A percentile compares a stretch with the other conserved stretches of the same genome.
phyloP scores from a whole-genome alignment of 176 grass and related monocot genomes.

The Juncus inflexus region DNA sequence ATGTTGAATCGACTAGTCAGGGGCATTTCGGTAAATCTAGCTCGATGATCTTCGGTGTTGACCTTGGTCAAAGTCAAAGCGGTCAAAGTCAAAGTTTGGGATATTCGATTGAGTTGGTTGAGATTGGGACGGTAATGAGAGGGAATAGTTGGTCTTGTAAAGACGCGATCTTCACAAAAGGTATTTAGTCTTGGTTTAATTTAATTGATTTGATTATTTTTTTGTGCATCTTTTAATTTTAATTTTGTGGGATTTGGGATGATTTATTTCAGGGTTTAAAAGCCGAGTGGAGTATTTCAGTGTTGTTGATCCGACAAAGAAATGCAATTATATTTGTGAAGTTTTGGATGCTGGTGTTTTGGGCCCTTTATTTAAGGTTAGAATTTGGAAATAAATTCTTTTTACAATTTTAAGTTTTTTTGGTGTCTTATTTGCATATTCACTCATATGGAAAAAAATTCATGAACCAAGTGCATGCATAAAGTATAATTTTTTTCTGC shows the following conservation, averaged over 20 bases:
- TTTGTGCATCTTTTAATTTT: slow-evolving; percentile 7
- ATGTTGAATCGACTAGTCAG: slow-evolving; percentile 12
- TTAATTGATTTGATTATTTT: slow-evolving; percentile 12
- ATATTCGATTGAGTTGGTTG: slow-evolving; percentile 45
- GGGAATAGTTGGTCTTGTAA: slow-evolving; percentile 58
- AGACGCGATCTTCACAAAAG: slow-evolving; percentile 84
- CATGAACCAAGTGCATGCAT: no score
- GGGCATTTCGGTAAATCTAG: slow-evolving; percentile 35
- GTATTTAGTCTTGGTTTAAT: slow-evolving; percentile 21
- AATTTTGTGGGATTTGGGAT: slow-evolving; percentile 24
- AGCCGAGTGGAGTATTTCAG: slow-evolving; percentile 59
- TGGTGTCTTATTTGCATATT: no score
- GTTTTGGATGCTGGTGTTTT: slow-evolving; percentile 65
- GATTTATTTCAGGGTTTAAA: slow-evolving; percentile 58
- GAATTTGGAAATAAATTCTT: neutral
- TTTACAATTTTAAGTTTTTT: no score
- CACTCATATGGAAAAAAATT: no score
- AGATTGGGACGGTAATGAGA: slow-evolving; percentile 47
- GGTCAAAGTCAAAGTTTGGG: neutral
- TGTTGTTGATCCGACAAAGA: slow-evolving; percentile 50
- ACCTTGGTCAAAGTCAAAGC: slow-evolving; percentile 21
- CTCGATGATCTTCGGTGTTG: slow-evolving; percentile 29
- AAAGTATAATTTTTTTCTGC: no score
- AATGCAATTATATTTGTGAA: slow-evolving; percentile 73
- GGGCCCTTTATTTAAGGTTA: slow-evolving; percentile 75